Conservation (phyloP, 192 early-diverging fungal species). For the Coemansia sp. region DNA sequence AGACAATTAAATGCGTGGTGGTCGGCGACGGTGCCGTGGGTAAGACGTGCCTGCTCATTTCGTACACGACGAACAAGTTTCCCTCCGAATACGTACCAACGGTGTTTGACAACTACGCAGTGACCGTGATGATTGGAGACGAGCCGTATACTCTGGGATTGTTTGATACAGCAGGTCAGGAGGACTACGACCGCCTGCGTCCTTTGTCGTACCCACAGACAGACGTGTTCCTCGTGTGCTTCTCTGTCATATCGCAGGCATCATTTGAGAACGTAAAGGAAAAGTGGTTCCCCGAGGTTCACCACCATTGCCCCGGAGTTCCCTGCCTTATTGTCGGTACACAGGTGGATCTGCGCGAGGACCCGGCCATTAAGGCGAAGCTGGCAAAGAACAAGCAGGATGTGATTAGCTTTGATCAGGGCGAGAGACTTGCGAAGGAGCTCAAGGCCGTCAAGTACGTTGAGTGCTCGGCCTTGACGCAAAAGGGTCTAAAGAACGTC, state of each 20-base stretch:
- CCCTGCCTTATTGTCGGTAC: constrained; percentile 95
- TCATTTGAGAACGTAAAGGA: constrained; percentile 95
- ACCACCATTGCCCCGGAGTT: constrained; percentile 94
- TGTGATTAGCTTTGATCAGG: constrained; percentile 75
- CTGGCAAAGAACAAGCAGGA: constrained; percentile 77
- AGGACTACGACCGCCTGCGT: constrained; percentile 82
- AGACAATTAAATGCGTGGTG: constrained; percentile 81
- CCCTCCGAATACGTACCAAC: constrained; percentile 96
- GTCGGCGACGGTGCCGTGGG: constrained; percentile 77
- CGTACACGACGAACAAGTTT: constrained; percentile 96
- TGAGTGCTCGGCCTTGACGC: constrained; percentile 89
- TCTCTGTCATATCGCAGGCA: constrained; percentile 86
- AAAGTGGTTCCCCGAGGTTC: constrained; percentile 96
- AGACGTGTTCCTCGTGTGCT: constrained; percentile 93
- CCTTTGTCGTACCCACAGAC: constrained; percentile 94
- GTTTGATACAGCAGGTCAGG: constrained; percentile 98
- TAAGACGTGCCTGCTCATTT: constrained; percentile 91
- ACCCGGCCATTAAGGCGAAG: constrained; percentile 73
- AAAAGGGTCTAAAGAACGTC: constrained; percentile 92
- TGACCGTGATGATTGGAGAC: constrained; percentile 98
- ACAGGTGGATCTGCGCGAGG: constrained; percentile 86
- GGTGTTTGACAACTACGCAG: constrained; percentile 99
- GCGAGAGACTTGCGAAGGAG: constrained; percentile 79
- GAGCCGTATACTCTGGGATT: constrained; percentile 94
- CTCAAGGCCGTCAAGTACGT: constrained; percentile 90